phyloP scores from a whole-genome alignment of 2,329 filamentous ascomycete species.

The Fusarium pininemorale region DNA sequence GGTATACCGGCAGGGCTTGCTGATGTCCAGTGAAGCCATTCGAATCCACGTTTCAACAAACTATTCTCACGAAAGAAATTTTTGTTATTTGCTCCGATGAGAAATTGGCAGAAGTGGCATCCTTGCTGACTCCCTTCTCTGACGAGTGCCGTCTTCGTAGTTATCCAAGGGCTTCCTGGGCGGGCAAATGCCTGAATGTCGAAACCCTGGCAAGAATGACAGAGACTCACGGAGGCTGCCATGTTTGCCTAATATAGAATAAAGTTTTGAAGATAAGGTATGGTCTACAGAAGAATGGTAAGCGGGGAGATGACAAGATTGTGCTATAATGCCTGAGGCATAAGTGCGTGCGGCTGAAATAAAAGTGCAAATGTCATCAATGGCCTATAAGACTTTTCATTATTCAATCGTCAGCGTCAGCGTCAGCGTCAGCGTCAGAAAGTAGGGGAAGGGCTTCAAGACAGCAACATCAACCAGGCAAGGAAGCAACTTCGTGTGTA shows the following conservation, averaged over 20 bases:
- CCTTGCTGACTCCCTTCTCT: not conserved
- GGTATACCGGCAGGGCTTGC: rapidly evolving
- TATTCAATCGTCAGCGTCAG: rapidly evolving
- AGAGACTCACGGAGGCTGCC: rapidly evolving
- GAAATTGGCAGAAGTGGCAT: rapidly evolving
- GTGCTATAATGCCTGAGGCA: not conserved
- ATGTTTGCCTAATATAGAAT: not conserved
- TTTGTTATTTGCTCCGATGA: rapidly evolving
- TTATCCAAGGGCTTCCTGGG: not conserved
- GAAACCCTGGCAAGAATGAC: not conserved
- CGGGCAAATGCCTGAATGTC: not conserved
- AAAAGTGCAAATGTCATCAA: not conserved
- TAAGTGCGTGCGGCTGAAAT: not conserved
- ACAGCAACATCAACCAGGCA: rapidly evolving
- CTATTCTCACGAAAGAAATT: rapidly evolving
- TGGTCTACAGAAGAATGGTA: too few relatives aligned
- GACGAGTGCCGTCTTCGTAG: rapidly evolving
- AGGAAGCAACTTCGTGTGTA: rapidly evolving
- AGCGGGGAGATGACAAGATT: not conserved
- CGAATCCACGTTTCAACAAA: rapidly evolving
- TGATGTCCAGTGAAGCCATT: not conserved
- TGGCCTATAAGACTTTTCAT: rapidly evolving
- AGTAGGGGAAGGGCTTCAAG: rapidly evolving
- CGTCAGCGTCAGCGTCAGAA: too few relatives aligned
- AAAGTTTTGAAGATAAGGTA: too few relatives aligned